A percentile compares a stretch with the other conserved stretches of the same genome.
These are phyloP conservation scores for Diplosphaera chodatii DNA, from an alignment of 139 green algal genomes.

Conservation along the genomic window DNA sequence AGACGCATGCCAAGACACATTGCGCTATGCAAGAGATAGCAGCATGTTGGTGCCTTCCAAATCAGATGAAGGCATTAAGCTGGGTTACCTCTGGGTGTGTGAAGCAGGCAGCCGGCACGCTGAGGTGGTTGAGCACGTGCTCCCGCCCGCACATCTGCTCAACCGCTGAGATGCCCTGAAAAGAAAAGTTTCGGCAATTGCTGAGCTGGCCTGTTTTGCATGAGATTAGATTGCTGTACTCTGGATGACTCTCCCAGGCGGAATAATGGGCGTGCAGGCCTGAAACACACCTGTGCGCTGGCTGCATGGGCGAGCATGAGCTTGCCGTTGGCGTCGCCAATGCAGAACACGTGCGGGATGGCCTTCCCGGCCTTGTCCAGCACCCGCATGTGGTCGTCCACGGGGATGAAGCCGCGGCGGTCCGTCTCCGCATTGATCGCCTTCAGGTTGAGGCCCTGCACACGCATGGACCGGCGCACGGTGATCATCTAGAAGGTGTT, in stretches of 20 bases:
- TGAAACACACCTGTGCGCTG: conserved; percentile 73
- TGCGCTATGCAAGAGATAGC: too few species aligned
- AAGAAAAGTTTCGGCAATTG: conserved; percentile 50
- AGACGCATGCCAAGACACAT: too few species aligned
- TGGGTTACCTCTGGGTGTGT: conserved; percentile 88
- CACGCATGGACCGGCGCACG: too few species aligned
- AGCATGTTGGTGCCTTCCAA: too few species aligned
- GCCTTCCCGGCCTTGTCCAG: conserved; percentile 58
- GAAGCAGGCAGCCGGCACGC: conserved; percentile 96
- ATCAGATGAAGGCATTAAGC: too few species aligned
- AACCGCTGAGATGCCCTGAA: conserved; percentile 89
- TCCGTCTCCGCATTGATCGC: conserved; percentile 73
- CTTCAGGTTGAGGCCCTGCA: conserved; percentile 75
- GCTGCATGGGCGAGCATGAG: conserved; percentile 93
- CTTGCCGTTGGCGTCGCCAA: conserved; percentile 98
- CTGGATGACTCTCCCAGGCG: too few species aligned
- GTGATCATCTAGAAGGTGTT: too few species aligned
- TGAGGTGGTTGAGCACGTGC: conserved; percentile 90
- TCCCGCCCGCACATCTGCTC: conserved; percentile 89
- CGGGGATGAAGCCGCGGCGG: conserved; percentile 89
- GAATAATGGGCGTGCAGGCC: too few species aligned
- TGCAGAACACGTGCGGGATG: conserved; percentile 90
- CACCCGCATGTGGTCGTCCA: conserved; percentile 92
- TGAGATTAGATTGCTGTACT: too few species aligned
- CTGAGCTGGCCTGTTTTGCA: too few species aligned